Conservation (phyloP, 2,329 filamentous ascomycete species). For the Apiospora sp. region DNA sequence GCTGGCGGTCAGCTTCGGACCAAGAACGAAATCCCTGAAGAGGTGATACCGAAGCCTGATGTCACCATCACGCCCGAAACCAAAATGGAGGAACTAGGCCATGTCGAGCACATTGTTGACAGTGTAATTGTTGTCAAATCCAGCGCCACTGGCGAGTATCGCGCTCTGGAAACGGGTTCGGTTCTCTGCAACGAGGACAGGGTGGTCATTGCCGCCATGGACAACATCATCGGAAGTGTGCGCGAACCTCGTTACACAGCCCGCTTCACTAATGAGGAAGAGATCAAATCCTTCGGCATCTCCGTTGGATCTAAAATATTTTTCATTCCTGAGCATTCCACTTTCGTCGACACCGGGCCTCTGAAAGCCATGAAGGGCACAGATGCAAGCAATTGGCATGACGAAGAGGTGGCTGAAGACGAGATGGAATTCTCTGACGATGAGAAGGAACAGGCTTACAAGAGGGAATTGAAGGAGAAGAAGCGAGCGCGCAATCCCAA, state of each 20-base stretch:
- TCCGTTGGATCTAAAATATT: constrained; percentile 74
- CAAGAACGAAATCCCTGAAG: constrained; percentile 78
- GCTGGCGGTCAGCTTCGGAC: constrained; percentile 69
- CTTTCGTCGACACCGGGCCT: constrained; percentile 85
- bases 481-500: constrained; percentile 54
- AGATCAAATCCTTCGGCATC: constrained; percentile 73
- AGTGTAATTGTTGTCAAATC: constrained; percentile 82
- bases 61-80: constrained; percentile 80
- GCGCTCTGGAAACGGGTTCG: constrained; percentile 84
- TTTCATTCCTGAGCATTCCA: constrained; percentile 81
- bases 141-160: constrained; percentile 79
- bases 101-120: constrained; percentile 79
- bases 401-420: constrained; percentile 86
- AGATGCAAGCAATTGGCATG: constrained; percentile 93
- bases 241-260: constrained; percentile 87
- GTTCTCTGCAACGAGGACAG: constrained; percentile 81
- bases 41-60: constrained; percentile 75
- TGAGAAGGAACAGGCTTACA: constrained; percentile 88
- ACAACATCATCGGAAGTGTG: constrained; percentile 86
- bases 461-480: constrained; percentile 72
- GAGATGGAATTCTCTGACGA: constrained; percentile 97
- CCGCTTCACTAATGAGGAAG: constrained; percentile 73
- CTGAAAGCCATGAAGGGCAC: constrained; percentile 84
- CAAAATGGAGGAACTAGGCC: constrained; percentile 78
- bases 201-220: constrained; percentile 80